Percentiles rank a stretch among this genome's conserved stretches.
phyloP scores from a whole-genome alignment of 257 asterid species.

The Nicotiana benthamiana region DNA sequence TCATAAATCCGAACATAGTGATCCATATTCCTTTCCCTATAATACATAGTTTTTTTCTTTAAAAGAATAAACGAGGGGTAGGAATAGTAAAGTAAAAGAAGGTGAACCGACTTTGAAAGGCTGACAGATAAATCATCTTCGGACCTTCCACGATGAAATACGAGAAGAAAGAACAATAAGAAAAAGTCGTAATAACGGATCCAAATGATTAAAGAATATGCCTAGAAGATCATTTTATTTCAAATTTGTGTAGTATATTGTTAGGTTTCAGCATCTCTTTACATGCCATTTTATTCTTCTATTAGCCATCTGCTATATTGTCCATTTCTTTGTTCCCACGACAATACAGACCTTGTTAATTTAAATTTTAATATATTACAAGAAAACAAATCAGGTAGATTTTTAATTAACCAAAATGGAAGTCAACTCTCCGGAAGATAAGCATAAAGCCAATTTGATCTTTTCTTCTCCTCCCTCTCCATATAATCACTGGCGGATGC shows the following conservation, averaged over 20 bases:
- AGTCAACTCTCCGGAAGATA: neutral
- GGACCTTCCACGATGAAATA: neutral
- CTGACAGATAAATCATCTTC: too few relatives aligned
- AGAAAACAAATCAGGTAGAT: neutral
- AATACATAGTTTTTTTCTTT: too few relatives aligned
- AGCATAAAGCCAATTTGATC: too few relatives aligned
- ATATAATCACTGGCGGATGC: too few relatives aligned
- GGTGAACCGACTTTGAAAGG: too few relatives aligned
- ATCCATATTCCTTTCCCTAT: too few relatives aligned
- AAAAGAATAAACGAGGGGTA: too few relatives aligned
- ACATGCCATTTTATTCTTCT: constrained; percentile 8
- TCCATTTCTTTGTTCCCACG: neutral
- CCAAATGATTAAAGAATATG: neutral
- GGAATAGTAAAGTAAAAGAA: too few relatives aligned
- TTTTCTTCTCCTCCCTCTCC: too few relatives aligned
- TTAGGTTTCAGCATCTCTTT: neutral
- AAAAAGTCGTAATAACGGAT: neutral
- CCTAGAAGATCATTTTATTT: neutral
- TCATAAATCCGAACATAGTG: too few relatives aligned
- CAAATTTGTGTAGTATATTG: neutral
- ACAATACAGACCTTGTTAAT: neutral
- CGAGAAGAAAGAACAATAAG: neutral
- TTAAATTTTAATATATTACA: neutral
- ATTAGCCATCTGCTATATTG: constrained; percentile 1
- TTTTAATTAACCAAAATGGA: neutral